Conservation (phyloP, 2,329 filamentous ascomycete species). For the Talaromyces sp. region DNA sequence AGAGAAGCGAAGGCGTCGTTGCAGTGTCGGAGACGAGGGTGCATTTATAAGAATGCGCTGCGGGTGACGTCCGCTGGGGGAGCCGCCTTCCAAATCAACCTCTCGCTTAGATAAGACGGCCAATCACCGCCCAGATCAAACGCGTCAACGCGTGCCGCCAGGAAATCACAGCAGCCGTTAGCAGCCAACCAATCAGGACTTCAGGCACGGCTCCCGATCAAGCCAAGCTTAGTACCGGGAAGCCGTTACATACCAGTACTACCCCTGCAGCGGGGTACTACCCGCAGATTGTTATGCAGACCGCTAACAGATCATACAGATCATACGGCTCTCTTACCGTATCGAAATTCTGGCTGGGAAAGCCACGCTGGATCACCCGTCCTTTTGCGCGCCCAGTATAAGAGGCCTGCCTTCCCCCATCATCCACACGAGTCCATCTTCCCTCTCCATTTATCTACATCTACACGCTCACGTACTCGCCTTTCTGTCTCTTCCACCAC, state of each 20-base stretch:
- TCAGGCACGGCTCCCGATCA: constrained; percentile 24
- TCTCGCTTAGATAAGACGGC: constrained; percentile 40
- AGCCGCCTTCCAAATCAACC: constrained; percentile 46
- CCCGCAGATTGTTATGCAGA: background rate
- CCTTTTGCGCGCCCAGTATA: constrained; percentile 42
- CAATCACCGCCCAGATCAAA: constrained; percentile 41
- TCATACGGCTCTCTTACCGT: constrained; percentile 42
- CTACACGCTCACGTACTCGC: constrained; percentile 20
- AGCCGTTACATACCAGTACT: constrained; percentile 23
- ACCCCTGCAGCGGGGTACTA: constrained; percentile 17
- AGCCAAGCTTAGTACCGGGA: constrained; percentile 29
- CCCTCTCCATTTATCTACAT: constrained; percentile 23
- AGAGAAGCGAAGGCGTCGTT: constrained; percentile 32
- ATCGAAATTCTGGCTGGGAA: constrained; percentile 47
- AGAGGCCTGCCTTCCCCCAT: constrained; percentile 39
- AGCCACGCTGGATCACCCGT: constrained; percentile 44
- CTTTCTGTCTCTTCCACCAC: constrained; percentile 18
- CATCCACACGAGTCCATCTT: constrained; percentile 18
- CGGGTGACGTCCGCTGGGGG: constrained; percentile 42
- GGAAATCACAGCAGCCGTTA: constrained; percentile 3
- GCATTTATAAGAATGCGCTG: constrained; percentile 43
- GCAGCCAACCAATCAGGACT: constrained; percentile 10
- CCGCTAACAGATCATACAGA: constrained; percentile 41
- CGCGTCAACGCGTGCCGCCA: constrained; percentile 17
- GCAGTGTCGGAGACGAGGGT: constrained; percentile 27